These are phyloP conservation scores for Brassica incana DNA, from an alignment of 345 rosid species.

Conservation along the genomic window DNA sequence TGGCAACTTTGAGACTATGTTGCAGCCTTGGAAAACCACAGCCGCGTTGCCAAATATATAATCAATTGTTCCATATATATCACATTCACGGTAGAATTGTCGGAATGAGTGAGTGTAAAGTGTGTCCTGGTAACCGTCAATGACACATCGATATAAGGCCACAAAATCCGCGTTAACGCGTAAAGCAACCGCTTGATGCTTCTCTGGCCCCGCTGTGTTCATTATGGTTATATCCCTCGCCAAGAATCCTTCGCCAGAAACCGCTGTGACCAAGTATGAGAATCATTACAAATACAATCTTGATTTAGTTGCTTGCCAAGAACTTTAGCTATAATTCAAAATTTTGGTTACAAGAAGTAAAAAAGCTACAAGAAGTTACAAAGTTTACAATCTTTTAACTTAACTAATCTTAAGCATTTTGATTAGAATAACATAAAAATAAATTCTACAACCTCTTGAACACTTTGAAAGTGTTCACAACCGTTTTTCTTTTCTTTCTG, in stretches of 20 bases:
- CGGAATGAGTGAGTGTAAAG: conserved; percentile 68
- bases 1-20: conserved; percentile 66
- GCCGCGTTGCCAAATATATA: conserved; percentile 80
- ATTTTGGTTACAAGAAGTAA: neutral
- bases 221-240: conserved; percentile 70
- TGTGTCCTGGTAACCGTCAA: conserved; percentile 75
- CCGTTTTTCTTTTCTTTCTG: neutral
- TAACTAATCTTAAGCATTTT: neutral
- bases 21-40: conserved; percentile 68
- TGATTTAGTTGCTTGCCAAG: neutral
- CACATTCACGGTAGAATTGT: conserved; percentile 81
- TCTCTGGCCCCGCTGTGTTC: conserved; percentile 77
- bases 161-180: conserved; percentile 68
- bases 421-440: neutral
- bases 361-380: neutral
- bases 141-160: conserved; percentile 59
- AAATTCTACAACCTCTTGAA: neutral
- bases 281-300: neutral
- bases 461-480: neutral
- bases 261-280: conserved; percentile 48
- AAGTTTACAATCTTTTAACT: neutral
- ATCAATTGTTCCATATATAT: conserved; percentile 70
- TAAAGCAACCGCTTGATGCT: conserved; percentile 79
- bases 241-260: conserved; percentile 74
- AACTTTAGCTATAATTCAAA: neutral